Conservation (phyloP, 2,329 filamentous ascomycete genomes). For the Cladosporium velox region DNA sequence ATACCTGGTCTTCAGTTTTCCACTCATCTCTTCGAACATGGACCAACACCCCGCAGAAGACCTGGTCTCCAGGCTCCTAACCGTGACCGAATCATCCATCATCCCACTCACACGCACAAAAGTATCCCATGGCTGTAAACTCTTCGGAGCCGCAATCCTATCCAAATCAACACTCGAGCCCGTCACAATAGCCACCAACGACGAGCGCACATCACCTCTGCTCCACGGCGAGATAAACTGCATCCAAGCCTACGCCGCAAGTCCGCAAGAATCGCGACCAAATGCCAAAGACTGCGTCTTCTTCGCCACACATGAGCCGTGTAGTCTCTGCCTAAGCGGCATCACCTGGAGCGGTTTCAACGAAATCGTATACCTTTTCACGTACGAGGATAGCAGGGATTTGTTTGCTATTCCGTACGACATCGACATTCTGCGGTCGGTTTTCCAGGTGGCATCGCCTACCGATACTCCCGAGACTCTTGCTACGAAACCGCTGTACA, state of each 20-base stretch:
- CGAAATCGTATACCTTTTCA: background rate
- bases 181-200: background rate
- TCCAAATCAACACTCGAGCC: background rate
- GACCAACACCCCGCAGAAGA: background rate
- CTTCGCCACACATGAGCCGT: background rate
- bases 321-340: background rate
- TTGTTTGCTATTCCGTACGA: background rate
- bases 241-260: background rate
- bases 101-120: background rate
- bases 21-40: background rate
- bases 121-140: background rate
- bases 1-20: background rate
- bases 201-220: background rate
- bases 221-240: background rate
- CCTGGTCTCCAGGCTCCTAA: background rate
- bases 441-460: background rate
- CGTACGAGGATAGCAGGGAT: background rate
- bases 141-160: background rate
- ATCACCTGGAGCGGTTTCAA: background rate
- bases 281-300: background rate
- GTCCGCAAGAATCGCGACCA: background rate
- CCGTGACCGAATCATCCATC: background rate
- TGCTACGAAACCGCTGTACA: background rate
- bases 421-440: background rate
- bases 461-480: background rate